Evolutionary conservation across 2,329 filamentous ascomycete species (phyloP).

Genomic region (Gremmenia infestans): DNA sequence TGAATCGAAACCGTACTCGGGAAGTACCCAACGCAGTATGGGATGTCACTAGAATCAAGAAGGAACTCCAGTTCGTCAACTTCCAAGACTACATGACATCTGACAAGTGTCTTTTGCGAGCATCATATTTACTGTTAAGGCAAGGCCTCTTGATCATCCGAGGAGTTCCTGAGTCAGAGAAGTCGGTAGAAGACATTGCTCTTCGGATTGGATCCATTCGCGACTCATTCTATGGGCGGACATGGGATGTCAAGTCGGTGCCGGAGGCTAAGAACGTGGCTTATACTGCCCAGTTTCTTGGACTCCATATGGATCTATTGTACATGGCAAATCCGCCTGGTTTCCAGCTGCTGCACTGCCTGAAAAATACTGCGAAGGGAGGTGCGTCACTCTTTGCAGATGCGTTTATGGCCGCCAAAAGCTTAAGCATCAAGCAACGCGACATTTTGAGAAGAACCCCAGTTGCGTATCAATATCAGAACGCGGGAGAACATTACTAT

Average conservation of each 20-base stretch:
- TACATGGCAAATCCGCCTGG: conserved; percentile 77
- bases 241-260: conserved; percentile 83
- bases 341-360: conserved; percentile 83
- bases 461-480: conserved; percentile 64
- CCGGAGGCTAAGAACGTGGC: conserved; percentile 86
- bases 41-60: conserved; percentile 41
- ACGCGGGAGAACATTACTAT: conserved; percentile 58
- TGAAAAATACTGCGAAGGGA: conserved; percentile 72
- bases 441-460: conserved; percentile 37
- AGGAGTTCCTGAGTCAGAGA: conserved; percentile 63
- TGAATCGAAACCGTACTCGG: conserved; percentile 3
- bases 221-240: conserved; percentile 85
- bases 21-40: conserved; percentile 29
- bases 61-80: conserved; percentile 52
- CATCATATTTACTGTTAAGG: conserved; percentile 55
- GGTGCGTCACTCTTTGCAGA: conserved; percentile 87
- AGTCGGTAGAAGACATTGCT: conserved; percentile 63
- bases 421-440: conserved; percentile 33
- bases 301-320: conserved; percentile 89
- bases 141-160: conserved; percentile 75
- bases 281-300: conserved; percentile 76
- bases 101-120: conserved; percentile 52
- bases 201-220: conserved; percentile 71
- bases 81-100: conserved; percentile 67
- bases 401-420: conserved; percentile 54